Evolutionary conservation across 352 stramenopile species (phyloP).

Genomic region (Phytopythium cucurbitacearum): DNA sequence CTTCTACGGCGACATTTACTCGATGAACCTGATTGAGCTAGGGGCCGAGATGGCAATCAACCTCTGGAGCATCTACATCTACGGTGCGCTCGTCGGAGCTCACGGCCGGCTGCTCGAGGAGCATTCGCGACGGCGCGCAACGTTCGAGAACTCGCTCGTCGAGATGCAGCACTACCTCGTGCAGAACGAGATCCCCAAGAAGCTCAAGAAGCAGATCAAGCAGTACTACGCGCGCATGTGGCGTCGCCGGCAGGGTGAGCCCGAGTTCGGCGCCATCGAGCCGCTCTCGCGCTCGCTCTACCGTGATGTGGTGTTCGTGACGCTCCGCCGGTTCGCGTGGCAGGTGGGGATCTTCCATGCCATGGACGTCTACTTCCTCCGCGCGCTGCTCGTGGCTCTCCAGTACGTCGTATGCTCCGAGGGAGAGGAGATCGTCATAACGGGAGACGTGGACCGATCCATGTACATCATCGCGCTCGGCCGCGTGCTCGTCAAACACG

Average conservation of each 20-base stretch:
- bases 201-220: slow-evolving; percentile 64
- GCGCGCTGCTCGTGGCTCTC: slow-evolving; percentile 45
- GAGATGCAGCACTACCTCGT: slow-evolving; percentile 71
- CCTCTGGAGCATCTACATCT: slow-evolving; percentile 68
- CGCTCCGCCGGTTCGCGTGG: slow-evolving; percentile 41
- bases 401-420: slow-evolving; percentile 65
- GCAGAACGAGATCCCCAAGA: slow-evolving; percentile 63
- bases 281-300: slow-evolving; percentile 45
- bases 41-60: slow-evolving; percentile 52
- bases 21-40: slow-evolving; percentile 63
- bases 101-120: slow-evolving; percentile 50
- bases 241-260: slow-evolving; percentile 41
- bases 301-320: slow-evolving; percentile 58
- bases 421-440: slow-evolving; percentile 62
- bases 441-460: slow-evolving; percentile 64
- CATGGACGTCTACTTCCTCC: slow-evolving; percentile 57
- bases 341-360: slow-evolving; percentile 44
- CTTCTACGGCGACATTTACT: slow-evolving; percentile 67
- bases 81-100: slow-evolving; percentile 52
- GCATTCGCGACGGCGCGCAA: slow-evolving; percentile 36
- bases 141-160: slow-evolving; percentile 59
- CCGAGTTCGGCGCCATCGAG: slow-evolving; percentile 45
- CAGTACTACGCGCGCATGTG: slow-evolving; percentile 68
- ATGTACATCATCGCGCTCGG: slow-evolving; percentile 80
- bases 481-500: slow-evolving; percentile 53